Conservation (phyloP, 169 alveolate species). For the Plasmodium reichenowi region DNA sequence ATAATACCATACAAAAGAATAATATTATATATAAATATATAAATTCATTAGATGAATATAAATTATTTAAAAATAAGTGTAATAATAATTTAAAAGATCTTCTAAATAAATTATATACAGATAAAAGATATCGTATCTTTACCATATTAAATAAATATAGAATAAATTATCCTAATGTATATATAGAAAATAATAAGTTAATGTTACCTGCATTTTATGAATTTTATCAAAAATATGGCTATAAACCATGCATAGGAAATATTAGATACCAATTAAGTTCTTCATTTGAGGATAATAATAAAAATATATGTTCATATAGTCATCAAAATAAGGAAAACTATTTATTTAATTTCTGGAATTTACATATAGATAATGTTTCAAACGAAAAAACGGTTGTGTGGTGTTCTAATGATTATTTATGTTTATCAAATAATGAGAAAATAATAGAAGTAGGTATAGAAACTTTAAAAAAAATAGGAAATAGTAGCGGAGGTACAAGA, state of each 20-base stretch:
- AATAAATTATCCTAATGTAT: slow-evolving; percentile 64
- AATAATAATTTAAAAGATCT: slow-evolving; percentile 33
- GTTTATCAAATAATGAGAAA: slow-evolving; percentile 89
- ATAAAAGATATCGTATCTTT: slow-evolving; percentile 67
- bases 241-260: slow-evolving; percentile 45
- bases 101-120: slow-evolving; percentile 45
- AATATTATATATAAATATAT: not conserved
- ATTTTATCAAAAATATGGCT: slow-evolving; percentile 65
- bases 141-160: slow-evolving; percentile 60
- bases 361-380: not conserved
- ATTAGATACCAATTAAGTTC: not conserved
- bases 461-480: slow-evolving; percentile 86
- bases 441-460: slow-evolving; percentile 88
- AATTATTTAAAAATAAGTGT: slow-evolving; percentile 40
- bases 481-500: slow-evolving; percentile 94
- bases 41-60: not conserved
- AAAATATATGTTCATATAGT: not conserved
- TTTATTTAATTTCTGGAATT: not conserved
- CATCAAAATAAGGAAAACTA: not conserved
- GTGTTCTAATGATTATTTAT: slow-evolving; percentile 91
- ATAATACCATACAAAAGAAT: not conserved
- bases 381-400: slow-evolving; percentile 73
- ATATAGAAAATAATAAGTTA: slow-evolving; percentile 64
- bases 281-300: not conserved
- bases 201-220: slow-evolving; percentile 34